Evolutionary conservation across 2,329 filamentous ascomycete species (phyloP), one percentile per base, ranked within the genome.

Genomic region (Fonsecaea erecta): DNA sequence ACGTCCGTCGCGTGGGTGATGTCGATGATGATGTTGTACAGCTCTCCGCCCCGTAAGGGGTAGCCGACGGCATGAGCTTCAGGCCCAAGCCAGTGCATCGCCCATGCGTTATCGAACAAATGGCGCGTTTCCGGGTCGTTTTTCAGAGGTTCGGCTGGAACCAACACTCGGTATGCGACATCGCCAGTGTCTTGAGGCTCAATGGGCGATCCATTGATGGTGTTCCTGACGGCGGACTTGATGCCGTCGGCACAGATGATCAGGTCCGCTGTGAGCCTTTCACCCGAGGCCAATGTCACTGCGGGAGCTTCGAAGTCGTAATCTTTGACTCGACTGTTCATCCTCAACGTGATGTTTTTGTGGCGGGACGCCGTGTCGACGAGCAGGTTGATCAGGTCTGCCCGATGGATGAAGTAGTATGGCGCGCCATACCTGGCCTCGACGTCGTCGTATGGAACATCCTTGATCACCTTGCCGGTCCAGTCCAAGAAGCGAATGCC

Each of bases 21-120:
- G 60, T 71, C 70, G 32, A 75, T 73, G 63, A 75, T 74, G 63
- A 76, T 74, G 66, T 75, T 76, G 67, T 74, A 75, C 14, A 74
- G 64, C 53, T 75, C 72, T 24, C 73, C 72, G 43, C 63, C 71
- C 11, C 73, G 67, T 0, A 76, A 63, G 8, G 74, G 74, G 57
- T 76, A 75, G 40, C 72, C 71, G n/a, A 75, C 73, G 2, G 70
- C 73, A 62, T 76, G 74, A 1, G 67, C 73, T 57, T 74, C 71
- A 4, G 74, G 74, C 9, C 74, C 74, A 56, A 74, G 72, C 75
- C 74, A 76, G 58, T 74, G 71, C 28, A 69, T 68, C 26, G 71
- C 72, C 71, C 72, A 73, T 0, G 73, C 72, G 16, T 72, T 63
- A 18, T 63, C 70, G 18, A 75, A 71, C n/a, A 75, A 62, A 26